Percentiles rank a stretch among this genome's conserved stretches.
Conservation (phyloP, 306 rosid species). For the Heteromeles arbutifolia region DNA sequence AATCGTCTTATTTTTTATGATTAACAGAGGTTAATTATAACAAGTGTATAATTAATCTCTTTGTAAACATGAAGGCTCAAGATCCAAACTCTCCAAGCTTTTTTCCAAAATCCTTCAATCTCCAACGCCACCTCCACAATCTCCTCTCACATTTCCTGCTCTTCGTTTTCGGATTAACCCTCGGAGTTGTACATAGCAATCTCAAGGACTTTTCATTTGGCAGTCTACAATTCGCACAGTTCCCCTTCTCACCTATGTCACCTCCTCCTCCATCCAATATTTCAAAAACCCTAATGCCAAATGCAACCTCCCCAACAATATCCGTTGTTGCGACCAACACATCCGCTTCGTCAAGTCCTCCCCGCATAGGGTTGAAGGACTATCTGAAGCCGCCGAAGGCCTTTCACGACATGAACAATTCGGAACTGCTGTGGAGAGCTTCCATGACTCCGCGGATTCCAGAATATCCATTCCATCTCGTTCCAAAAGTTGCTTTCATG, state of each 20-base stretch:
- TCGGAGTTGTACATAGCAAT: constrained; percentile 42
- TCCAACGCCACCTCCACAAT: constrained; percentile 33
- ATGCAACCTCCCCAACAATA: neutral
- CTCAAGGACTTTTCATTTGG: constrained; percentile 33
- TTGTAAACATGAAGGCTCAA: neutral
- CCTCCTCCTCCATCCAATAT: constrained; percentile 7
- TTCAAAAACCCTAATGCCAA: neutral
- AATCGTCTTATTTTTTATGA: neutral
- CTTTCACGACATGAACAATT: constrained; percentile 56
- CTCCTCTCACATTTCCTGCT: constrained; percentile 34
- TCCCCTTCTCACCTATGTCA: constrained; percentile 33
- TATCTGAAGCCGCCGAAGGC: constrained; percentile 37
- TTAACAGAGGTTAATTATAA: neutral
- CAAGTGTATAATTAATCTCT: neutral
- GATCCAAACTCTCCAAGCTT: constrained; percentile 21
- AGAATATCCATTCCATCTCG: constrained; percentile 44
- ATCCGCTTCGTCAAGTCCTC: neutral
- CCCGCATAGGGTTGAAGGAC: constrained; percentile 37
- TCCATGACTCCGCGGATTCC: constrained; percentile 48
- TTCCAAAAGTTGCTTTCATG: constrained; percentile 79
- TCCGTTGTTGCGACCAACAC: neutral
- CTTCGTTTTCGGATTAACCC: constrained; percentile 50
- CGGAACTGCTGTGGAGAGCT: constrained; percentile 80
- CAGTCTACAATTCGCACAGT: constrained; percentile 40
- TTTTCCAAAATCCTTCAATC: constrained; percentile 30